A percentile compares a stretch with the other conserved stretches of the same genome.
phyloP scores from a whole-genome alignment of 768 basidiomycete species.

The Cubamyces lactineus region DNA sequence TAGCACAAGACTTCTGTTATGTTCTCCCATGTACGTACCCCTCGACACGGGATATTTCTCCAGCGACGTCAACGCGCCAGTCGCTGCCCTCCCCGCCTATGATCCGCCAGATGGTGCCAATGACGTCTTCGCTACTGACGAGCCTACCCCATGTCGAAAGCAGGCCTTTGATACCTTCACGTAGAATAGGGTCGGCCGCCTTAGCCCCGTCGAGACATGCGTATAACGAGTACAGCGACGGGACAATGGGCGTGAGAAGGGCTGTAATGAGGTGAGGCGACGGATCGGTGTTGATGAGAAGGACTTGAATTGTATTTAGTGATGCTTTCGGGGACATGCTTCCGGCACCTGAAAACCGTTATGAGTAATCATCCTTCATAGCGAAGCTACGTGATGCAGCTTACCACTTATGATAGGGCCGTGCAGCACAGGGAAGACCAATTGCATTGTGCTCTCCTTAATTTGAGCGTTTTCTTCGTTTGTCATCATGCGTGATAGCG shows the following conservation, averaged over 20 bases:
- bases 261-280: slow-evolving; percentile 66
- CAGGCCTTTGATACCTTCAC: slow-evolving; percentile 60
- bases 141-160: slow-evolving; percentile 79
- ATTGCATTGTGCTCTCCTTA: slow-evolving; percentile 35
- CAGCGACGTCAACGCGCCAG: slow-evolving; percentile 62
- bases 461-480: slow-evolving; percentile 37
- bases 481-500: slow-evolving; percentile 66
- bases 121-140: slow-evolving; percentile 53
- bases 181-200: slow-evolving; percentile 66
- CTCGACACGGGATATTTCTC: slow-evolving; percentile 47
- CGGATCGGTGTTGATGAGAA: slow-evolving; percentile 80
- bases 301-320: slow-evolving; percentile 52
- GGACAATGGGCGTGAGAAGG: slow-evolving; percentile 69
- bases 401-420: slow-evolving; percentile 13
- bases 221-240: slow-evolving; percentile 66
- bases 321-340: slow-evolving; percentile 42
- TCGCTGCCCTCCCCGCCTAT: slow-evolving; percentile 50
- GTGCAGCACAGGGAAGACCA: slow-evolving; percentile 56
- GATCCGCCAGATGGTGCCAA: slow-evolving; percentile 61
- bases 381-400: not conserved
- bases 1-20: too few species aligned
- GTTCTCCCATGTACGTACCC: slow-evolving; percentile 42
- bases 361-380: not conserved
- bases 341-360: not conserved
- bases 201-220: slow-evolving; percentile 56